These are phyloP conservation scores for Magnaporthales sp. DNA, from an alignment of 2,329 filamentous ascomycete species.

Conservation along the genomic window DNA sequence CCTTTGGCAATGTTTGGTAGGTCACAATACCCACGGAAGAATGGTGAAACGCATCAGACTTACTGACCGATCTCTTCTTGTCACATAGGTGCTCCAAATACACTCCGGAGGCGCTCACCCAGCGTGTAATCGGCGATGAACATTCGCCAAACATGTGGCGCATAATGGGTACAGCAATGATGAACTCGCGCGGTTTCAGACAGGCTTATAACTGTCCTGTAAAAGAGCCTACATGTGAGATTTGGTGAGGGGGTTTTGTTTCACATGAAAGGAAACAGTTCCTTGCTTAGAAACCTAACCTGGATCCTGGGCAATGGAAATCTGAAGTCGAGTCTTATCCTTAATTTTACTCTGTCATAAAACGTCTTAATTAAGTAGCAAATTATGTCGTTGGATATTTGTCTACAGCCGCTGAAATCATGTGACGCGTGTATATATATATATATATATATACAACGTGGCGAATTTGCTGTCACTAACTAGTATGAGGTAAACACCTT, in stretches of 20 bases:
- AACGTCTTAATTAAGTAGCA: not conserved
- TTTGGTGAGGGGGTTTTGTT: constrained; percentile 43
- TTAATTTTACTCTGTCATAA: not conserved
- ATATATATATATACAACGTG: too few relatives aligned
- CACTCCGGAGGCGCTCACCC: constrained; percentile 45
- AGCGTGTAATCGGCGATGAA: constrained; percentile 50
- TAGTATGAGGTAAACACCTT: too few relatives aligned
- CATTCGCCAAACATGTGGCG: constrained; percentile 57
- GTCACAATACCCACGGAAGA: not conserved
- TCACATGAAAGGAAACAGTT: not conserved
- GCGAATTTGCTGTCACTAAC: too few relatives aligned
- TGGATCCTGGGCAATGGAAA: not conserved
- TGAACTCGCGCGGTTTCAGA: constrained; percentile 57
- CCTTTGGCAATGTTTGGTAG: constrained; percentile 51
- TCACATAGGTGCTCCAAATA: constrained; percentile 50
- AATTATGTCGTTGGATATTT: not conserved
- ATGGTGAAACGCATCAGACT: not conserved
- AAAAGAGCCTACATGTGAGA: constrained; percentile 57
- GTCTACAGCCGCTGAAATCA: not conserved
- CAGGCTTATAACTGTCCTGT: constrained; percentile 58
- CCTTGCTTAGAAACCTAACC: not conserved
- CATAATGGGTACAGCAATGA: constrained; percentile 48
- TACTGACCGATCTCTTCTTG: not conserved
- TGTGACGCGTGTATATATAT: too few relatives aligned
- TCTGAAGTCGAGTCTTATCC: not conserved